A percentile compares a stretch with the other conserved stretches of the same genome.
phyloP scores from a whole-genome alignment of 768 basidiomycete genomes.

The Cyclocybe cylindracea region DNA sequence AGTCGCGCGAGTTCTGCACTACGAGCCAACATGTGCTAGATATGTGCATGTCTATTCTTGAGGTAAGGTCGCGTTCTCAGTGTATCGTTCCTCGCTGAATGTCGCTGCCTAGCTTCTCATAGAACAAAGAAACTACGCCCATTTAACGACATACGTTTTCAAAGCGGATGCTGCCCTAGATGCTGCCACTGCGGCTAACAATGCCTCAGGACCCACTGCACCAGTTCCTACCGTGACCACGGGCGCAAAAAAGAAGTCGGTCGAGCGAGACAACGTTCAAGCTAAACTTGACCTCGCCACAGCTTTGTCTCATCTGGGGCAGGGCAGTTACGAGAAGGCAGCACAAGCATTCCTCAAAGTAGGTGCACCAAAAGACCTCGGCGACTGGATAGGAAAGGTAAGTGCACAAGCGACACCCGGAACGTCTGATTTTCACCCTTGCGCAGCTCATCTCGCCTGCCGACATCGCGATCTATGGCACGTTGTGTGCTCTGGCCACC shows the following conservation, averaged over 20 bases:
- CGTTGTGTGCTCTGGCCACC: slow-evolving; percentile 81
- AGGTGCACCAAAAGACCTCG: slow-evolving; percentile 64
- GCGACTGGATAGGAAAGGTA: slow-evolving; percentile 79
- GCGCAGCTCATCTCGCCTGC: slow-evolving; percentile 70
- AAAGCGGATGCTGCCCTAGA: slow-evolving; percentile 95
- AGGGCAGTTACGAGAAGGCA: slow-evolving; percentile 78
- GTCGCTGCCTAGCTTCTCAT: slow-evolving; percentile 63
- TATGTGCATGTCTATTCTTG: slow-evolving; percentile 82
- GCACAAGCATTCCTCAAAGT: slow-evolving; percentile 72
- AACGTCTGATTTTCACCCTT: neutral
- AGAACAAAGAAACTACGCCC: slow-evolving; percentile 84
- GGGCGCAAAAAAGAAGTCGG: slow-evolving; percentile 43
- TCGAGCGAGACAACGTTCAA: slow-evolving; percentile 68
- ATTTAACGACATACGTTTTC: slow-evolving; percentile 90
- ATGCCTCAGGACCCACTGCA: slow-evolving; percentile 12
- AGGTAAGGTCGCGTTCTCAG: slow-evolving; percentile 45
- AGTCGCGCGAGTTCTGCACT: slow-evolving; percentile 90
- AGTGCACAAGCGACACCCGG: slow-evolving; percentile 3
- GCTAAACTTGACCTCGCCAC: slow-evolving; percentile 82
- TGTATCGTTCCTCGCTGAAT: neutral
- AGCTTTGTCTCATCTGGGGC: slow-evolving; percentile 74
- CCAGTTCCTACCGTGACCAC: slow-evolving; percentile 20
- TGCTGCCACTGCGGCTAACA: slow-evolving; percentile 40
- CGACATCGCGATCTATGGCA: slow-evolving; percentile 88
- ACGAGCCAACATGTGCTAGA: slow-evolving; percentile 92